A percentile compares a stretch with the other conserved stretches of the same genome.
phyloP scores from a whole-genome alignment of 2,329 filamentous ascomycete genomes.

The Cladosporium phlei region DNA sequence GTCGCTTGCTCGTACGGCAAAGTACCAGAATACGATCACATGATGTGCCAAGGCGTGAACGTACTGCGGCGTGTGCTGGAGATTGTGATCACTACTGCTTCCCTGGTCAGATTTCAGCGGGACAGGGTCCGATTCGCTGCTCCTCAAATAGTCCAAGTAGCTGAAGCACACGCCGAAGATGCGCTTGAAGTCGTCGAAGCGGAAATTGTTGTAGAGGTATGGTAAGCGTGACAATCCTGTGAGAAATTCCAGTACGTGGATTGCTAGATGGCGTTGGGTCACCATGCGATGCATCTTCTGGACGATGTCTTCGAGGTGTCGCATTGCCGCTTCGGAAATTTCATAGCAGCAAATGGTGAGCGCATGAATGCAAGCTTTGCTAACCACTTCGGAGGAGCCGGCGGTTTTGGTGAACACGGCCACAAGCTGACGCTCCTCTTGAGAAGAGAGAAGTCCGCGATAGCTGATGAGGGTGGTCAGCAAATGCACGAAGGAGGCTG shows the following conservation, averaged over 20 bases:
- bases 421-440: conserved; percentile 79
- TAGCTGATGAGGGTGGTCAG: conserved; percentile 88
- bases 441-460: conserved; percentile 63
- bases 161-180: conserved; percentile 94
- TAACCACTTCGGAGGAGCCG: conserved; percentile 55
- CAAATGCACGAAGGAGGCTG: conserved; percentile 57
- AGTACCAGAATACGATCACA: conserved; percentile 95
- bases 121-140: conserved; percentile 41
- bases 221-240: conserved; percentile 80
- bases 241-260: conserved; percentile 95
- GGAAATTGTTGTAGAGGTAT: conserved; percentile 73
- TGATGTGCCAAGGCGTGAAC: conserved; percentile 92
- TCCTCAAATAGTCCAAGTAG: conserved; percentile 80
- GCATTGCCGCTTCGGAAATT: conserved; percentile 79
- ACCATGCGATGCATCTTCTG: conserved; percentile 95
- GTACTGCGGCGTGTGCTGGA: conserved; percentile 48
- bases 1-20: conserved; percentile 79
- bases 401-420: conserved; percentile 82
- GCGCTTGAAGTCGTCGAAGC: conserved; percentile 85
- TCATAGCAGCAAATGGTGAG: conserved; percentile 94
- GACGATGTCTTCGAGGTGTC: conserved; percentile 77
- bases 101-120: conserved; percentile 10
- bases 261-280: conserved; percentile 82
- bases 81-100: conserved; percentile 12
- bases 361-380: conserved; percentile 90